These are phyloP conservation scores for Penstemon newberryi DNA, from an alignment of 257 asterid species.

Conservation along the genomic window DNA sequence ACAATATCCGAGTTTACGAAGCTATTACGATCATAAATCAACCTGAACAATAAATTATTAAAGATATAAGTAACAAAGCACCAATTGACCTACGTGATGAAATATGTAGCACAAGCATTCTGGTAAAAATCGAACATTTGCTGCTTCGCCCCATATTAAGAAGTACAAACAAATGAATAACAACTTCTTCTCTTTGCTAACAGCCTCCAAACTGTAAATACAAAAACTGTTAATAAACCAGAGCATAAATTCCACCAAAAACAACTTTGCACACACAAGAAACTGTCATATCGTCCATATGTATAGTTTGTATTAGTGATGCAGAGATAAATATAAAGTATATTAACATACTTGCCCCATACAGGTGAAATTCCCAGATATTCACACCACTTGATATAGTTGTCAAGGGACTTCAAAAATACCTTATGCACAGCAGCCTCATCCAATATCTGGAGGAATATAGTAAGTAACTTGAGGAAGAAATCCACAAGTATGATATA, in stretches of 20 bases:
- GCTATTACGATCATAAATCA: conserved; percentile 13
- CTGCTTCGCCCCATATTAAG: conserved; percentile 98
- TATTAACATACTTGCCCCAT: conserved; percentile 87
- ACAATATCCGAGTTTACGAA: background rate
- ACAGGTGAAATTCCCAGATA: conserved; percentile 81
- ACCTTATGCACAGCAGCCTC: conserved; percentile 92
- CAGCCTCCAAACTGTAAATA: conserved; percentile 71
- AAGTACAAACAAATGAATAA: conserved; percentile 73
- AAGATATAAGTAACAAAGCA: background rate
- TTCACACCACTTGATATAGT: conserved; percentile 90
- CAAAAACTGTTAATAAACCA: conserved; percentile 6
- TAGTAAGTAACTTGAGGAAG: conserved; percentile 27
- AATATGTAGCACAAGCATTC: conserved; percentile 99
- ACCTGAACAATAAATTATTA: conserved; percentile 20
- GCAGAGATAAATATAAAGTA: conserved; percentile 8
- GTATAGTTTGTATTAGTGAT: conserved; percentile 18
- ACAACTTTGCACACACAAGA: conserved; percentile 21
- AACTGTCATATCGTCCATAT: conserved; percentile 9
- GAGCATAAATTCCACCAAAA: conserved; percentile 17
- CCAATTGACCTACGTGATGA: conserved; percentile 75
- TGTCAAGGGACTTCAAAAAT: conserved; percentile 88
- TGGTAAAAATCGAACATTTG: conserved; percentile 94
- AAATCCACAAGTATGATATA: conserved; percentile 15
- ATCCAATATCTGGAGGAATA: conserved; percentile 72
- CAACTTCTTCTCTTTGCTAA: conserved; percentile 92